phyloP scores from a whole-genome alignment of 441 rosid genomes.

The Bruguiera hainesii region DNA sequence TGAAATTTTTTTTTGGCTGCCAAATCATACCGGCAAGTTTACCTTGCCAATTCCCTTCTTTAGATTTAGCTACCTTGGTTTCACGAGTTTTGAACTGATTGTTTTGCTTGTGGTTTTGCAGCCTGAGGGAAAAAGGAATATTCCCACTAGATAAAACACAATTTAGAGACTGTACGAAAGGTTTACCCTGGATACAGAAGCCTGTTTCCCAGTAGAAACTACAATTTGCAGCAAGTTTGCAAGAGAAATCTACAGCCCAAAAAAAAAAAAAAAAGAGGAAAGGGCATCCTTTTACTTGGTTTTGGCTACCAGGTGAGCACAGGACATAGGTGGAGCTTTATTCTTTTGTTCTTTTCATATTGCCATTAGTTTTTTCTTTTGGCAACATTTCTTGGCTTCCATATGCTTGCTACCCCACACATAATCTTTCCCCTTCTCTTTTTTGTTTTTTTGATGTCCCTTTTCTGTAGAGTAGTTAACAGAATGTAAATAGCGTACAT shows the following conservation, averaged over 20 bases:
- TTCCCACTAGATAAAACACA: slow-evolving; percentile 12
- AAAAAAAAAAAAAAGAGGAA: not conserved
- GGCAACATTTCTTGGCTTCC: too few species aligned
- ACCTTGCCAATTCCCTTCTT: too few species aligned
- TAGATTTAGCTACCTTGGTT: too few species aligned
- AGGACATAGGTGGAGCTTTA: not conserved
- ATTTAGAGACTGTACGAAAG: not conserved
- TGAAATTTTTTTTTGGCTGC: too few species aligned
- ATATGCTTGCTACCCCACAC: too few species aligned
- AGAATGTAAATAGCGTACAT: too few species aligned
- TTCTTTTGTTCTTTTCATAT: slow-evolving; percentile 15
- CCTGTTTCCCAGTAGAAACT: not conserved
- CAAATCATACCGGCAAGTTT: too few species aligned
- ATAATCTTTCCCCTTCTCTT: too few species aligned
- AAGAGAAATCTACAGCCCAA: not conserved
- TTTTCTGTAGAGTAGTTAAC: too few species aligned
- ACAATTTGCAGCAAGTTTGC: not conserved
- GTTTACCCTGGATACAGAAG: not conserved
- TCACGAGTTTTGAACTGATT: slow-evolving; percentile 3
- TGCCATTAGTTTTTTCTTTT: not conserved
- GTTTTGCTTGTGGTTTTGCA: slow-evolving; percentile 21
- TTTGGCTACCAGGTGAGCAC: not conserved
- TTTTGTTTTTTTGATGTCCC: too few species aligned
- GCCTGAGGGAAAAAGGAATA: slow-evolving; percentile 26
- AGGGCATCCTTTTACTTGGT: not conserved